These are phyloP conservation scores for Nicotiana obtusifolia DNA, from an alignment of 257 asterid genomes.

Conservation along the genomic window DNA sequence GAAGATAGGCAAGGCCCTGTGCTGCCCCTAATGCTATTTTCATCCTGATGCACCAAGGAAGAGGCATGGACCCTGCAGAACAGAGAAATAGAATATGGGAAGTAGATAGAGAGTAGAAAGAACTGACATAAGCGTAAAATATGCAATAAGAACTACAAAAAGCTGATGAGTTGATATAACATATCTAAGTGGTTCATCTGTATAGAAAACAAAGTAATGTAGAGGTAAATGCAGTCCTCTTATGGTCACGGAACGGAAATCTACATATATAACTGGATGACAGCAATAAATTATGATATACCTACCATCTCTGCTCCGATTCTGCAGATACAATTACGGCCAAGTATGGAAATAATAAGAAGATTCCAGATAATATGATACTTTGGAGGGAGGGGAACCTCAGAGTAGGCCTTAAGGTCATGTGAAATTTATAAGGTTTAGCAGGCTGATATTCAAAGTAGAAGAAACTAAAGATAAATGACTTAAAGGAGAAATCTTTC, in stretches of 20 bases:
- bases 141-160: neutral
- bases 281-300: neutral
- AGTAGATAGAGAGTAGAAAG: neutral
- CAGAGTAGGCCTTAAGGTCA: neutral
- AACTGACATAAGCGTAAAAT: neutral
- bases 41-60: constrained; percentile 73
- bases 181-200: neutral
- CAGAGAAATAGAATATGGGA: constrained; percentile 3
- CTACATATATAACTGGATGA: neutral
- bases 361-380: neutral
- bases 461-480: neutral
- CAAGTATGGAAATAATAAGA: neutral
- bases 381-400: neutral
- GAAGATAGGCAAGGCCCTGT: constrained; percentile 78
- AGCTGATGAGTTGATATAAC: neutral
- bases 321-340: neutral
- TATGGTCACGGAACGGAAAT: neutral
- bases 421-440: neutral
- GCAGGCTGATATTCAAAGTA: neutral
- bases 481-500: neutral
- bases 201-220: neutral
- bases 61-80: constrained; percentile 55
- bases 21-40: constrained; percentile 73
- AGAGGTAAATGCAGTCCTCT: neutral
- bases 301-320: neutral